Percentiles rank a stretch among this genome's conserved stretches.
Conservation (phyloP, 2,329 filamentous ascomycete species). For the Cercospora sojina region DNA sequence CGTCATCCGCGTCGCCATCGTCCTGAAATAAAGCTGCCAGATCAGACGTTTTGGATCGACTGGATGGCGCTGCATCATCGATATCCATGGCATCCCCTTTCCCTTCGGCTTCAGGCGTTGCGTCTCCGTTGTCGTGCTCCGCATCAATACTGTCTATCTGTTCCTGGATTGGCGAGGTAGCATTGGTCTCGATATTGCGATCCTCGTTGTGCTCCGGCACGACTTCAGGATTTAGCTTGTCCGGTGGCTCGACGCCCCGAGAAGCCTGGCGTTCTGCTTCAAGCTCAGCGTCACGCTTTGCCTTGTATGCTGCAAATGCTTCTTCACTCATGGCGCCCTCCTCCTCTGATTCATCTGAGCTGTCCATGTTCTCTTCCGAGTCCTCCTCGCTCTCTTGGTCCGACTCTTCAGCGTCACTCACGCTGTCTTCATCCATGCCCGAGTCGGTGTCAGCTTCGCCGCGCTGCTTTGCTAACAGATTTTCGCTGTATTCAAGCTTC, state of each 20-base stretch:
- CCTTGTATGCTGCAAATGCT: slow-evolving; percentile 34
- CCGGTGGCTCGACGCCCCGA: slow-evolving; percentile 31
- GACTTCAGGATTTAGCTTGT: slow-evolving; percentile 35
- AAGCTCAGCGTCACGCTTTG: slow-evolving; percentile 27
- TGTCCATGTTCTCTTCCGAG: slow-evolving; percentile 35
- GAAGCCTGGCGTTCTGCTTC: slow-evolving; percentile 32
- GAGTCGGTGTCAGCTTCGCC: slow-evolving; percentile 33
- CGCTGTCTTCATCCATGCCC: slow-evolving; percentile 33
- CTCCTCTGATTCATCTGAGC: slow-evolving; percentile 42
- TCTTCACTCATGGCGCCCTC: slow-evolving; percentile 58
- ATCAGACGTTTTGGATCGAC: neutral
- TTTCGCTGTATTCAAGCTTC: slow-evolving; percentile 35
- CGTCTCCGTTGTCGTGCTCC: neutral
- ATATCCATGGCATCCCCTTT: slow-evolving; percentile 8
- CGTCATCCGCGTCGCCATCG: slow-evolving; percentile 43
- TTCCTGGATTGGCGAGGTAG: neutral
- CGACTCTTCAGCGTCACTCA: slow-evolving; percentile 31
- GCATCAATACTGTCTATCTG: neutral
- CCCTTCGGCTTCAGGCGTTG: neutral
- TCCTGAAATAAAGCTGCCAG: slow-evolving; percentile 27
- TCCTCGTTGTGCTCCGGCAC: slow-evolving; percentile 27
- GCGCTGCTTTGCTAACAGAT: slow-evolving; percentile 35
- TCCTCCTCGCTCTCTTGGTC: slow-evolving; percentile 36
- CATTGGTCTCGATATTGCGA: neutral
- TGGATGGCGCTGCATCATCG: neutral